These are phyloP conservation scores for Tarenaya hassleriana DNA, from an alignment of 345 rosid species.

Conservation along the genomic window DNA sequence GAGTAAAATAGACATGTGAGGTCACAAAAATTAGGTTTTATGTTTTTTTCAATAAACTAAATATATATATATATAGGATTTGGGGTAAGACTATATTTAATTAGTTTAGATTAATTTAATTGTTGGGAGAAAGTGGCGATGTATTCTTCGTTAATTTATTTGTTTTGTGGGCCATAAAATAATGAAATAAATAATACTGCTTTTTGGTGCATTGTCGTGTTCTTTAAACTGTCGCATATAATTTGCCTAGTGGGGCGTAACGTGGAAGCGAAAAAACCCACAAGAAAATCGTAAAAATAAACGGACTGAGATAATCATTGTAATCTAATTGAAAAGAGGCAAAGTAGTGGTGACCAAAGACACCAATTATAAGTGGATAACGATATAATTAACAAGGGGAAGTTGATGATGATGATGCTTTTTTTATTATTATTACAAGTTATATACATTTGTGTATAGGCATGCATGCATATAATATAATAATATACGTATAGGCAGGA, in stretches of 20 bases:
- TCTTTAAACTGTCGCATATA: too few species aligned
- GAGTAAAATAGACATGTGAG: constrained; percentile 18
- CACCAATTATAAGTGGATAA: too few species aligned
- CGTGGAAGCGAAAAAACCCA: too few species aligned
- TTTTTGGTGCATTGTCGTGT: too few species aligned
- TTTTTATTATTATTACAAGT: constrained; percentile 11
- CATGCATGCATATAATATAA: too few species aligned
- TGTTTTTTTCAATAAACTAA: not conserved
- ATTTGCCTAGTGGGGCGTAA: too few species aligned
- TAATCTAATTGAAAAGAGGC: too few species aligned
- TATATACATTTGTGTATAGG: too few species aligned
- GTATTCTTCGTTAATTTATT: constrained; percentile 28
- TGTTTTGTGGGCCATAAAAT: constrained; percentile 15
- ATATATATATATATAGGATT: constrained; percentile 13
- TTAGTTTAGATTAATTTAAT: constrained; percentile 13
- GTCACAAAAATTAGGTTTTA: constrained; percentile 18
- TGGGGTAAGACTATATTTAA: constrained; percentile 21
- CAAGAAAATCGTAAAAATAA: too few species aligned
- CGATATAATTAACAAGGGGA: constrained; percentile 12
- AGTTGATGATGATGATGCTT: constrained; percentile 16
- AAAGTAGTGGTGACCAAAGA: constrained; percentile 3
- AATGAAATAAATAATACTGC: constrained; percentile 17
- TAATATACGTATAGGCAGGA: too few species aligned
- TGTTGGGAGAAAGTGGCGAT: constrained; percentile 7
- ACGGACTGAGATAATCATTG: too few species aligned